Percentiles rank a stretch among this genome's conserved stretches.
phyloP scores from a whole-genome alignment of 495 filamentous ascomycete species.

The Neurospora sp. region DNA sequence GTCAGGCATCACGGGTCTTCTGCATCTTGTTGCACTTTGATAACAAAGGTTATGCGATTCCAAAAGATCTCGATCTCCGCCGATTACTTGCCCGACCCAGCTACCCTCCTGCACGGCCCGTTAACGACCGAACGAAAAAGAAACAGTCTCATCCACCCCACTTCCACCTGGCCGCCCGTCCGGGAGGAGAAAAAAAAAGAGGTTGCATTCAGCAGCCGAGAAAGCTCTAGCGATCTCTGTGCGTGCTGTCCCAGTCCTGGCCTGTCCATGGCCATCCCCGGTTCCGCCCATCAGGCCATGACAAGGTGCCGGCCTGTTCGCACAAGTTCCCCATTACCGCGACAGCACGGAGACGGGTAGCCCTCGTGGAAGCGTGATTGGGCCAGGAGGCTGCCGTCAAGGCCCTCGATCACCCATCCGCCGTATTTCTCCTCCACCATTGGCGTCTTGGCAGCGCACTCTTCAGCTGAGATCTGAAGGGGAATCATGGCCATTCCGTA shows the following conservation, averaged over 20 bases:
- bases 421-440: background rate
- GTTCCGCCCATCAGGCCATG: background rate
- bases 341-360: background rate
- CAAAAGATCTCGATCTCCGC: background rate
- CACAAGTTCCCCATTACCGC: background rate
- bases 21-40: background rate
- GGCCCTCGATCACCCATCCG: background rate
- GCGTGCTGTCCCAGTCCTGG: background rate
- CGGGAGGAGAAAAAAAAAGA: background rate
- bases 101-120: background rate
- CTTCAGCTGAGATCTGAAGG: background rate
- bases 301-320: background rate
- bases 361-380: background rate
- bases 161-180: background rate
- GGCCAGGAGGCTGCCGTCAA: background rate
- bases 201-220: background rate
- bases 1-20: background rate
- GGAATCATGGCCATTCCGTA: background rate
- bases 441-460: background rate
- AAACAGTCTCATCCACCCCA: background rate
- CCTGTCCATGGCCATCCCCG: background rate
- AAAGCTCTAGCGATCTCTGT: background rate
- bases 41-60: background rate
- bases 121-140: background rate
- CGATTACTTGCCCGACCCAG: background rate